These are phyloP conservation scores for Postia placenta DNA, from an alignment of 768 basidiomycete genomes.

Conservation along the genomic window DNA sequence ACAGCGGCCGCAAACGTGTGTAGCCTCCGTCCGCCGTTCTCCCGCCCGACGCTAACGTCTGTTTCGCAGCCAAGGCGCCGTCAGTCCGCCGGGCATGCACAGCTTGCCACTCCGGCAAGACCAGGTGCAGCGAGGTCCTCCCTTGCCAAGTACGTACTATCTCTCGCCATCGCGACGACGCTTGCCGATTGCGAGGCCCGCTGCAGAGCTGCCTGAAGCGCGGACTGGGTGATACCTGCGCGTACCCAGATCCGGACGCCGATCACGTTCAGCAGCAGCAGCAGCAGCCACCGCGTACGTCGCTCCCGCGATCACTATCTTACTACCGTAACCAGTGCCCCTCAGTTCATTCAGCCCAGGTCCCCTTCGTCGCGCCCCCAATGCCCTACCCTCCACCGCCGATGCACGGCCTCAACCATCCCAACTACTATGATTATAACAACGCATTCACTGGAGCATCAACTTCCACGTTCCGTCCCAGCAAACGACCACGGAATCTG, in stretches of 20 bases:
- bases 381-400: slow-evolving; percentile 33
- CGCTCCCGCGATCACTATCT: slow-evolving; percentile 3
- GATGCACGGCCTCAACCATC: slow-evolving; percentile 37
- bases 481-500: slow-evolving; percentile 70
- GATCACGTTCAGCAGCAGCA: slow-evolving; percentile 17
- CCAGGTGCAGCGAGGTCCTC: slow-evolving; percentile 74
- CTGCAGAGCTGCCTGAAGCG: slow-evolving; percentile 75
- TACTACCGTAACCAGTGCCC: slow-evolving; percentile 7
- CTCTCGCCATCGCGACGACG: background rate
- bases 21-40: slow-evolving; percentile 12
- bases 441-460: slow-evolving; percentile 51
- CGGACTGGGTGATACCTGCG: slow-evolving; percentile 61
- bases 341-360: slow-evolving; percentile 19
- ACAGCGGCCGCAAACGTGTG: slow-evolving; percentile 54
- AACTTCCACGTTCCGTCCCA: slow-evolving; percentile 73
- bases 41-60: slow-evolving; percentile 14
- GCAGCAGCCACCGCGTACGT: slow-evolving; percentile 20
- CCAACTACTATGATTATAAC: slow-evolving; percentile 75
- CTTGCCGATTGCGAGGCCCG: background rate
- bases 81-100: slow-evolving; percentile 77
- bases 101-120: slow-evolving; percentile 80
- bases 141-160: slow-evolving; percentile 64
- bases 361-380: slow-evolving; percentile 30
- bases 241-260: slow-evolving; percentile 73
- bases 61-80: slow-evolving; percentile 61